These are phyloP conservation scores for Suillus clintonianus DNA, from an alignment of 768 basidiomycete genomes.

Conservation along the genomic window DNA sequence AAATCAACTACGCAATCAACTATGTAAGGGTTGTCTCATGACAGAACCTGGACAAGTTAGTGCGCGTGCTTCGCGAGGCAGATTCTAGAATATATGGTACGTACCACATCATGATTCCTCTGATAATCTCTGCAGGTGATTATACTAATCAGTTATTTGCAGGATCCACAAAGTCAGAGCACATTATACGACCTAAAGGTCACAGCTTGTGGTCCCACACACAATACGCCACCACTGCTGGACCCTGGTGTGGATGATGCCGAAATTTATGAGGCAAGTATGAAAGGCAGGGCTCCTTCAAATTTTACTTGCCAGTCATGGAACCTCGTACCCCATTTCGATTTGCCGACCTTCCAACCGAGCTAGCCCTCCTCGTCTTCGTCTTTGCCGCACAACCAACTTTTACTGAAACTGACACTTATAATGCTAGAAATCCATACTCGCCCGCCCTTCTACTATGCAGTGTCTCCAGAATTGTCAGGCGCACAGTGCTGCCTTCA, in stretches of 20 bases:
- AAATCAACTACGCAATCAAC: too few relatives aligned
- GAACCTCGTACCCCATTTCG: constrained; percentile 5
- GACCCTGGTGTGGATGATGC: too few relatives aligned
- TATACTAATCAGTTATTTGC: too few relatives aligned
- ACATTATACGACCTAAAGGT: too few relatives aligned
- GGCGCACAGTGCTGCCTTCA: constrained; percentile 37
- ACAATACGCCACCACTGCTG: neutral
- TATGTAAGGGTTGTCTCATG: too few relatives aligned
- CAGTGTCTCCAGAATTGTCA: constrained; percentile 34
- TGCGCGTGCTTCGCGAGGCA: too few relatives aligned
- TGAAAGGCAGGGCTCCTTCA: neutral
- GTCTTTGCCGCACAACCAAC: constrained; percentile 30
- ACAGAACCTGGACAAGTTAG: too few relatives aligned
- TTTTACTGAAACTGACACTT: constrained; percentile 4
- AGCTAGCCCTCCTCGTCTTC: constrained; percentile 39
- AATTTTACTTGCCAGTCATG: neutral
- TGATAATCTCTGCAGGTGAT: too few relatives aligned
- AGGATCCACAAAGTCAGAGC: too few relatives aligned
- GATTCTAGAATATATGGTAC: too few relatives aligned
- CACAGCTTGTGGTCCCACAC: constrained; percentile 10
- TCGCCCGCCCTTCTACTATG: constrained; percentile 32
- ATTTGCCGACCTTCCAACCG: constrained; percentile 32
- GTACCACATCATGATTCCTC: too few relatives aligned
- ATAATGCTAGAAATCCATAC: constrained; percentile 5
- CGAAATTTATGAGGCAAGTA: neutral